Percentiles rank a stretch among this genome's conserved stretches.
phyloP scores from a whole-genome alignment of 345 rosid genomes.

The Citrus trifoliata region DNA sequence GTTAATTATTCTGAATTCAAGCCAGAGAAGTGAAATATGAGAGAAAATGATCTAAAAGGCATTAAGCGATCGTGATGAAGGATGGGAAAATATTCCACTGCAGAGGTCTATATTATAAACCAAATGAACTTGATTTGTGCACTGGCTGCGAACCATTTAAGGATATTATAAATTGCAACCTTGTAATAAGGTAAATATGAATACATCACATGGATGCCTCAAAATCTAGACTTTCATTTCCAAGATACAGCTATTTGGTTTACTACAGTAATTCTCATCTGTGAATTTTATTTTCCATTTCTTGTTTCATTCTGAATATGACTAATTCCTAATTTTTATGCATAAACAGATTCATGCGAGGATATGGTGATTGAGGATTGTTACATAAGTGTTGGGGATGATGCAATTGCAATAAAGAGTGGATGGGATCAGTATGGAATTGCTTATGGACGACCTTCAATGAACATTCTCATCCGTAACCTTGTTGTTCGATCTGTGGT shows the following conservation, averaged over 20 bases:
- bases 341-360: conserved; percentile 76
- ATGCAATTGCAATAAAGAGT: conserved; percentile 91
- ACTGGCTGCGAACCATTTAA: background rate
- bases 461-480: conserved; percentile 79
- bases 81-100: background rate
- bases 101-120: background rate
- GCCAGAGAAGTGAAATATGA: background rate
- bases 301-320: conserved; percentile 6
- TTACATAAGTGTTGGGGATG: conserved; percentile 97
- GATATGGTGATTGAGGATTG: conserved; percentile 95
- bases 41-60: background rate
- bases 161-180: background rate
- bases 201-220: background rate
- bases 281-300: conserved; percentile 4
- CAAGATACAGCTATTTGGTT: conserved; percentile 3
- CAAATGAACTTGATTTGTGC: background rate
- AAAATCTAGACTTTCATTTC: background rate
- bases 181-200: background rate
- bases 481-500: conserved; percentile 87
- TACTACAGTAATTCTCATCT: background rate
- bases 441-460: conserved; percentile 74
- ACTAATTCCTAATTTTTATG: background rate
- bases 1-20: background rate
- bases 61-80: background rate
- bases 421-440: conserved; percentile 99